Evolutionary conservation across 441 rosid genomes (phyloP).

Genomic region (Pelargonium citronellum): DNA sequence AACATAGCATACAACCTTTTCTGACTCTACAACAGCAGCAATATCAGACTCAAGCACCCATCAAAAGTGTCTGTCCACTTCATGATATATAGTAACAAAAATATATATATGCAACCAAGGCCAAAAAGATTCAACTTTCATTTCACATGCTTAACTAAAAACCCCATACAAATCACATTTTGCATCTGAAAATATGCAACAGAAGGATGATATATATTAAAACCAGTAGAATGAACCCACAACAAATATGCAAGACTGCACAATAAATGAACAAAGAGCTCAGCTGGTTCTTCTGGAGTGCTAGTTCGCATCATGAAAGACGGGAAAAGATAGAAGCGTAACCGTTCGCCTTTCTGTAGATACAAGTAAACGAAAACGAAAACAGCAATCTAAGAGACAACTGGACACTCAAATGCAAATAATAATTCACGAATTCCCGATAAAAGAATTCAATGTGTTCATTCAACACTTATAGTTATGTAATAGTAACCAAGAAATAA

Average conservation of each 20-base stretch:
- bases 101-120: too few relatives aligned
- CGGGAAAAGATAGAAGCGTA: neutral
- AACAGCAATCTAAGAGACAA: neutral
- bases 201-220: neutral
- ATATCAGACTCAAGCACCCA: neutral
- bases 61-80: constrained; percentile 3
- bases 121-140: neutral
- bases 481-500: constrained; percentile 20
- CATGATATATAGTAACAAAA: constrained; percentile 3
- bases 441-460: constrained; percentile 21
- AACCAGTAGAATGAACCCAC: neutral
- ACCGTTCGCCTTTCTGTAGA: neutral
- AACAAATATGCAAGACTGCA: too few relatives aligned
- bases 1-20: neutral
- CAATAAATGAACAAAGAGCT: too few relatives aligned
- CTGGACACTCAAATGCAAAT: neutral
- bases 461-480: constrained; percentile 20
- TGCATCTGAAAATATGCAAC: neutral
- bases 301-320: neutral
- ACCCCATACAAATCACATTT: neutral
- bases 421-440: constrained; percentile 13
- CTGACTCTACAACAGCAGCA: neutral
- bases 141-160: too few relatives aligned
- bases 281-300: too few relatives aligned
- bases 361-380: neutral